These are phyloP conservation scores for Knufia fluminis DNA, from an alignment of 2,329 filamentous ascomycete genomes.

Conservation along the genomic window DNA sequence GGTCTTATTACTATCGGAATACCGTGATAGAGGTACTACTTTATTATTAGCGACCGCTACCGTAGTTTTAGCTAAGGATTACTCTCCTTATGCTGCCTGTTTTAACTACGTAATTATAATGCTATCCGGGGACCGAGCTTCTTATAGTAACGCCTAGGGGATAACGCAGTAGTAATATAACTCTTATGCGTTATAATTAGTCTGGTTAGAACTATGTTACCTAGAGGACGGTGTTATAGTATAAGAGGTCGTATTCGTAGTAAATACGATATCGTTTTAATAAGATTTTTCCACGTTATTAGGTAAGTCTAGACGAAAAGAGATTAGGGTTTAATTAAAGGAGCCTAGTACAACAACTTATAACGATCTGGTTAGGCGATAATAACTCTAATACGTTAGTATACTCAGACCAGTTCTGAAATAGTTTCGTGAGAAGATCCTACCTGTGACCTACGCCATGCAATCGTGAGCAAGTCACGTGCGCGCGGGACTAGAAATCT, in stretches of 20 bases:
- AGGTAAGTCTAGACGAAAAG: neutral
- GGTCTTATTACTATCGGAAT: too few relatives aligned
- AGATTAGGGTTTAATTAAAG: too few relatives aligned
- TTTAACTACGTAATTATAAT: conserved; percentile 4
- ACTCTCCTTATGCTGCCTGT: neutral
- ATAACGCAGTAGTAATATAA: conserved; percentile 1
- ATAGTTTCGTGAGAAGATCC: conserved; percentile 3
- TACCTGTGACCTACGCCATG: conserved; percentile 3
- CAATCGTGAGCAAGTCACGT: conserved; percentile 1
- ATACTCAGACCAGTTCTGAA: too few relatives aligned
- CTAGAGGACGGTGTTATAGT: neutral
- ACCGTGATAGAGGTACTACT: too few relatives aligned
- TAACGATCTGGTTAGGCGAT: neutral
- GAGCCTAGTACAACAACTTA: too few relatives aligned
- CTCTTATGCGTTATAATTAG: conserved; percentile 2
- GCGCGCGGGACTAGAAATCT: conserved; percentile 1
- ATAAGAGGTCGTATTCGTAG: conserved; percentile 2
- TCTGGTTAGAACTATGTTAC: neutral
- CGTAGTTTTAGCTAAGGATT: too few relatives aligned
- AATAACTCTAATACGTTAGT: too few relatives aligned
- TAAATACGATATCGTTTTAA: conserved; percentile 1
- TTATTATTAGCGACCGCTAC: too few relatives aligned
- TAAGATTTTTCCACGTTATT: conserved; percentile 1
- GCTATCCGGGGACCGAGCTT: neutral
- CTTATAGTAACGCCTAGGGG: neutral